Evolutionary conservation across 305 asterid genomes (phyloP).

Genomic region (Solanum hybrid): DNA sequence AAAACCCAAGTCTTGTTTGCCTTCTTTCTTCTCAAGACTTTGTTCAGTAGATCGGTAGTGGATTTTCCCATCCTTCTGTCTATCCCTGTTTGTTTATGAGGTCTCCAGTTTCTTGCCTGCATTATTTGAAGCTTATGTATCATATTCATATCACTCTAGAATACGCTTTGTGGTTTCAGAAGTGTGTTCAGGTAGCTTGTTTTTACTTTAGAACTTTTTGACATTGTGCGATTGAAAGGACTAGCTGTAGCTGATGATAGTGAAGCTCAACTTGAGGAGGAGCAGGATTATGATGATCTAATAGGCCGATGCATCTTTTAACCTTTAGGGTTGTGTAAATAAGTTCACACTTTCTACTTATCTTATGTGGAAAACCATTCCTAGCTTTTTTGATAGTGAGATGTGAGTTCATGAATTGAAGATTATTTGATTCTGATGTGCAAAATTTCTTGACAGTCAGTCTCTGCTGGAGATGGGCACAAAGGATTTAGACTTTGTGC

Average conservation of each 20-base stretch:
- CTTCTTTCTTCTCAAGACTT: background rate
- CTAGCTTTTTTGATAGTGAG: background rate
- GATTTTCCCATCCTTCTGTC: background rate
- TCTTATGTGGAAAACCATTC: background rate
- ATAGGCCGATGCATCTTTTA: background rate
- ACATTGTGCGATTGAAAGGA: background rate
- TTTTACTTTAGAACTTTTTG: background rate
- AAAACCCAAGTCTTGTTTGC: background rate
- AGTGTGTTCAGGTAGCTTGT: background rate
- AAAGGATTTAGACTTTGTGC: slow-evolving; percentile 86
- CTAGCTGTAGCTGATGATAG: background rate
- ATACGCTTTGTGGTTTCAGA: background rate
- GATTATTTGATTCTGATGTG: slow-evolving; percentile 16
- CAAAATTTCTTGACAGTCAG: slow-evolving; percentile 54
- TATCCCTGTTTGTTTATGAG: background rate
- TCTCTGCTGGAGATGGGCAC: slow-evolving; percentile 98
- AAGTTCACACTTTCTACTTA: background rate
- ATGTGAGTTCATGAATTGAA: background rate
- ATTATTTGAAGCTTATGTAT: background rate
- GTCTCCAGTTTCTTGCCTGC: background rate
- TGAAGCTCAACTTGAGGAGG: background rate
- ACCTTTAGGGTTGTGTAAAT: background rate
- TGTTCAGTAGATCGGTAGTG: background rate
- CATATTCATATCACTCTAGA: background rate
- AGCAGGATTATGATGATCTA: background rate